phyloP scores from a whole-genome alignment of 140 eudicot genomes.

The Anethum foeniculum region DNA sequence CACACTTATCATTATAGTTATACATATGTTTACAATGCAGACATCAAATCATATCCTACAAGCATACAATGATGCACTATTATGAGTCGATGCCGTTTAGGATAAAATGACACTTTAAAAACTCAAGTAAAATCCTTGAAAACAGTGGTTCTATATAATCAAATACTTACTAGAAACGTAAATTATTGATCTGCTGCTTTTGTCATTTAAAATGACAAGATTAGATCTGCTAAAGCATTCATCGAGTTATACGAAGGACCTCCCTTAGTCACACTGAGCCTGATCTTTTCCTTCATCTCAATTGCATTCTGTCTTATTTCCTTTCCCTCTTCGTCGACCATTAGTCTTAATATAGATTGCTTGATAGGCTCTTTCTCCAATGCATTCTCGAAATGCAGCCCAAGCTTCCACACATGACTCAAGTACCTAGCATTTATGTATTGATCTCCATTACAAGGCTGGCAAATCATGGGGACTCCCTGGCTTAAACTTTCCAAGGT shows the following conservation, averaged over 20 bases:
- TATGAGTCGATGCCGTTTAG: background rate
- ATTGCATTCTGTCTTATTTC: conserved; percentile 19
- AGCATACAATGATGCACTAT: background rate
- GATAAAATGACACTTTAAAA: background rate
- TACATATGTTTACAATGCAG: background rate
- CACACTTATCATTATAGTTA: background rate
- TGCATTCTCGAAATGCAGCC: conserved; percentile 14
- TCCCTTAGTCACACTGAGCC: conserved; percentile 3
- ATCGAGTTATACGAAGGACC: conserved; percentile 20
- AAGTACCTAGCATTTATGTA: conserved; percentile 20
- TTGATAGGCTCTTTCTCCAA: conserved; percentile 18
- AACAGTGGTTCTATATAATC: background rate
- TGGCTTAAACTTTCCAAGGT: conserved; percentile 30
- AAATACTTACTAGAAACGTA: background rate
- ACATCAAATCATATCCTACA: background rate
- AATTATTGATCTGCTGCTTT: background rate
- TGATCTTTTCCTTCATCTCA: conserved; percentile 22
- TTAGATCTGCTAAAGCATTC: conserved; percentile 20
- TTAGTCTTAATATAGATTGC: conserved; percentile 16
- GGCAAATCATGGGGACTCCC: conserved; percentile 40
- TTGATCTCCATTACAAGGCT: conserved; percentile 26
- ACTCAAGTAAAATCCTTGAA: background rate
- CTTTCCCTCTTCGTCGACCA: conserved; percentile 30
- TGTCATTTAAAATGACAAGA: conserved; percentile 13
- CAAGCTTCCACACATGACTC: conserved; percentile 30